A percentile compares a stretch with the other conserved stretches of the same genome.
Conservation (phyloP, 2,329 filamentous ascomycete species). For the Apiospora rasikravindrae region DNA sequence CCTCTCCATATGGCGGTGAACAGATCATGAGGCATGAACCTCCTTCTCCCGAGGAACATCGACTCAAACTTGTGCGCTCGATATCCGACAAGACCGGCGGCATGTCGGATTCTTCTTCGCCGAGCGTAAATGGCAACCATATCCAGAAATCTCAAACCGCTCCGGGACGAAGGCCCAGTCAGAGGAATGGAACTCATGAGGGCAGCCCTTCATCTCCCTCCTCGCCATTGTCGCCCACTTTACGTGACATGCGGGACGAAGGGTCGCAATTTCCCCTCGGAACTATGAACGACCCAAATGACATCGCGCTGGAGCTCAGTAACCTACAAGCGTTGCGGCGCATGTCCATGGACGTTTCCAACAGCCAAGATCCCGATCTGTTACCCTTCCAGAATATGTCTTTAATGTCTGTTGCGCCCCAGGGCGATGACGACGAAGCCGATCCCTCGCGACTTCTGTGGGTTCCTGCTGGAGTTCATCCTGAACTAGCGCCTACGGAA, state of each 20-base stretch:
- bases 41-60: constrained; percentile 45
- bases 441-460: constrained; percentile 90
- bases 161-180: constrained; percentile 45
- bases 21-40: constrained; percentile 47
- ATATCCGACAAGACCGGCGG: constrained; percentile 49
- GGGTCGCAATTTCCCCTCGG: constrained; percentile 78
- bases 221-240: constrained; percentile 50
- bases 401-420: constrained; percentile 72
- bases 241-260: constrained; percentile 61
- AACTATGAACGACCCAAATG: constrained; percentile 87
- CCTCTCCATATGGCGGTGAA: constrained; percentile 59
- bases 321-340: constrained; percentile 88
- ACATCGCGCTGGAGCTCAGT: constrained; percentile 89
- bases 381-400: constrained; percentile 71
- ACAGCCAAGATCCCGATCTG: constrained; percentile 73
- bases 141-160: constrained; percentile 52
- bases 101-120: neutral
- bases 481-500: constrained; percentile 91
- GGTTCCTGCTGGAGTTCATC: constrained; percentile 94
- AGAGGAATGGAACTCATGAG: constrained; percentile 49
- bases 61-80: constrained; percentile 50
- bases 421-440: constrained; percentile 78
- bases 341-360: constrained; percentile 94
- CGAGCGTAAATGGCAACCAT: constrained; percentile 13
- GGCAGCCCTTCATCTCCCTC: constrained; percentile 31